Base-by-base conservation (phyloP, 306 rosid genomes). In the Casuarina glauca region DNA sequence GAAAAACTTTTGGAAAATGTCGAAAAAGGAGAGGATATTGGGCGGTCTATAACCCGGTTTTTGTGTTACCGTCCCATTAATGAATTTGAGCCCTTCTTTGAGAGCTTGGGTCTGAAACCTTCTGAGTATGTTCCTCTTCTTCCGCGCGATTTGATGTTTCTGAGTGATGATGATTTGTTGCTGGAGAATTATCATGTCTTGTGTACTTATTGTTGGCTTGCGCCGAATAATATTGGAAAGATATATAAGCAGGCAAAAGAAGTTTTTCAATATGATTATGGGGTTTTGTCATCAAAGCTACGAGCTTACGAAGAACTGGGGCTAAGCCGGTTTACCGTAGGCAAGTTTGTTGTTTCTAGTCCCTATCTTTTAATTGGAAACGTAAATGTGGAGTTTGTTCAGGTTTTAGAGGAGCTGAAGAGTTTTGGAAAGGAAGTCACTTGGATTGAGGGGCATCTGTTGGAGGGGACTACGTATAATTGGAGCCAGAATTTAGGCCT, bases 21-120 rank as follows among this genome's bases (percentile, higher is more conserved):
- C 53, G 81, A 46, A 52, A 44, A 15, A 4, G 72, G 76, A 8
- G 74, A 52, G 35, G 83, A 78, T 46, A 58, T 82, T 9, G 85
- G 75, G 44, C 70, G 78, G 50, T 82, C 88, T 3, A 52, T 88
- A 50, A 10, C 86, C 16, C 83, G 92, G 26, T 83, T 85, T 50
- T 81, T 93, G 46, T 81, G 92, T 19, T 91, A 91, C 76, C 87
- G 91, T 71, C 98, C 98, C 16, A 77, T 94, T 75, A 91, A 94
- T 64, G 98, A 94, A 61, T 94, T 94, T 51, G 97, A 91, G 60
- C 96, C 93, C 57, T 94, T 94, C 74, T 90, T 93, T 44, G 98
- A 93, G 86, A 91, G 96, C 81, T 58, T 83, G 74, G 98, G 97
- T 20, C 83, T 94, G 85, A 82, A 83, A 57, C 94, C 97, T 79